Evolutionary conservation across 2,329 filamentous ascomycete genomes (phyloP), one percentile per base, ranked within the genome.

Genomic region (Arthroderma uncinatum): DNA sequence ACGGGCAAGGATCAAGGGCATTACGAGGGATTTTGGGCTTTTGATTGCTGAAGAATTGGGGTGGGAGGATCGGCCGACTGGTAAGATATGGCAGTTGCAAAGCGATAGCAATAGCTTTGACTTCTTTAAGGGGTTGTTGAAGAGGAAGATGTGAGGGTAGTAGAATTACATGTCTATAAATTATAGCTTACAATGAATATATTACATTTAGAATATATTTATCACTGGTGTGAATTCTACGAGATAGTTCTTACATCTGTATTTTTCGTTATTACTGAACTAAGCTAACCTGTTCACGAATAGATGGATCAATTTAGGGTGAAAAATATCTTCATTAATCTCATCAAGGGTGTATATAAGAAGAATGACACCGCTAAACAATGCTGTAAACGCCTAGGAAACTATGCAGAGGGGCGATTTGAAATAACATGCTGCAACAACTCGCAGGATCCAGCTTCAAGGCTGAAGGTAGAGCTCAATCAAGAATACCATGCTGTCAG

Each of bases 41-140:
- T 68, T 98, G 62, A 79, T 85, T 62, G 93, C 85, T 0, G 88
- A 96, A 71, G 91, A 97, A 76, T 71, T 94, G 55, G 85, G 84
- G 2, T 81, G 78, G 69, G 80, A 86, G 58, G 89, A 89, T 61
- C 77, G 84, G 55, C 76, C 79, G 1, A 95, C 88, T 0, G 91
- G 92, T 0, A 87, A 81, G 71, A 76, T 86, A 53, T 92, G 87
- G 81, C 82, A 86, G 64, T 73, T 98, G 72, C 91, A 96, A 76
- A 96, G 90, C 70, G 93, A 98, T 71, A 89, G 91, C 69, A 98
- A 98, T 67, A 96, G 91, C 70, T 98, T 98, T 75, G 93, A 98
- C 73, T 98, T 95, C 70, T 95, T 95, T 74, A 88, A 82, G 67
- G 93, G 93, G 0, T 68, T 98, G 65, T 76, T 98, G 19, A 89